phyloP scores from a whole-genome alignment of 306 rosid genomes.

The Ormosia emarginata region DNA sequence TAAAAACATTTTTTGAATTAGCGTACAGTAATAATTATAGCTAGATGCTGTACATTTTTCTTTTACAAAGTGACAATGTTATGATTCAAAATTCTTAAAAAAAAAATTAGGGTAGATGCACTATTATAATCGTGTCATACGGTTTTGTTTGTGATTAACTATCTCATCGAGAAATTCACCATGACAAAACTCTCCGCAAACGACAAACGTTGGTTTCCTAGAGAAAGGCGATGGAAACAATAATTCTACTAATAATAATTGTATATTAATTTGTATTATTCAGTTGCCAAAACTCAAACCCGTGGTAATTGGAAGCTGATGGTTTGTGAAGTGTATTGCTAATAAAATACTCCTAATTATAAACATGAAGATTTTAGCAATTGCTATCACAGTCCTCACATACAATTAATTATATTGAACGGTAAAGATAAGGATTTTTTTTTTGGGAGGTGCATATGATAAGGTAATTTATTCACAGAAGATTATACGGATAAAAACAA shows the following conservation, averaged over 20 bases:
- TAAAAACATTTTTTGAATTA: too few relatives aligned
- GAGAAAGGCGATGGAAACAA: background rate
- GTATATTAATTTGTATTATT: background rate
- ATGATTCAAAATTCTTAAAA: background rate
- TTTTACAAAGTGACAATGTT: background rate
- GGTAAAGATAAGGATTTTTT: background rate
- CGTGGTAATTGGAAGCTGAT: background rate
- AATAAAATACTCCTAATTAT: background rate
- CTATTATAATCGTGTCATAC: background rate
- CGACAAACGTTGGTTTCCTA: background rate
- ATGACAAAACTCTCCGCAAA: background rate
- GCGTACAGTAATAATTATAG: too few relatives aligned
- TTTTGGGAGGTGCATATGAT: background rate
- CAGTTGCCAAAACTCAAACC: background rate
- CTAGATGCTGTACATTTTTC: too few relatives aligned
- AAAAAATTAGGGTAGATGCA: background rate
- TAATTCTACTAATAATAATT: background rate
- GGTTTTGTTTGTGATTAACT: background rate
- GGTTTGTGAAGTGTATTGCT: background rate
- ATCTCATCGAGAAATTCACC: background rate
- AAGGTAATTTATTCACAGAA: slow-evolving; percentile 15
- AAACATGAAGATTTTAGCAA: background rate
- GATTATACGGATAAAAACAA: background rate
- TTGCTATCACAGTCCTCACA: background rate
- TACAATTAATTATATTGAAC: background rate